Conservation (phyloP, 1,284 basidiomycete species). For the Cryptococcus wingfieldii region DNA sequence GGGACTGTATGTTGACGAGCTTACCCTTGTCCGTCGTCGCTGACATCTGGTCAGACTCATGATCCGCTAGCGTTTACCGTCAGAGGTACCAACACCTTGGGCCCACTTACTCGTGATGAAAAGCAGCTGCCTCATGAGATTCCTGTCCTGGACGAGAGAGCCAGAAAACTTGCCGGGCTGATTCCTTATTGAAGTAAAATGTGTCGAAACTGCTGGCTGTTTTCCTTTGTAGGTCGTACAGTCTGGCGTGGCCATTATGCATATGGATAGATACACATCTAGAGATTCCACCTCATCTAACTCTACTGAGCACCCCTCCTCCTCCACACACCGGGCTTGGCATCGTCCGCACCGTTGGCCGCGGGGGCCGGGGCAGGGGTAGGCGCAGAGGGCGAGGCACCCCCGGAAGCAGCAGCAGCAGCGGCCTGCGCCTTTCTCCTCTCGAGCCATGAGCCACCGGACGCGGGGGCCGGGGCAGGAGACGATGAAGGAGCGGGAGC, state of each 20-base stretch:
- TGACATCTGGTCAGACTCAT: neutral
- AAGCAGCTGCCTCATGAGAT: slow-evolving; percentile 7
- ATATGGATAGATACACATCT: no score
- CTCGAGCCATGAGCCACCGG: neutral
- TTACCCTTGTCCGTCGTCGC: neutral
- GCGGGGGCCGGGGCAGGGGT: neutral
- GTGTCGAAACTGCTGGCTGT: no score
- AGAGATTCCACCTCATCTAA: no score
- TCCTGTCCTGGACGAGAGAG: slow-evolving; percentile 7
- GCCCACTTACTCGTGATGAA: slow-evolving; percentile 26
- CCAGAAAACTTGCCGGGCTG: slow-evolving; percentile 12
- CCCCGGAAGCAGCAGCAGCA: neutral
- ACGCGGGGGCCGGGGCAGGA: neutral
- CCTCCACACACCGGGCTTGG: no score
- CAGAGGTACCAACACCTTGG: slow-evolving; percentile 20
- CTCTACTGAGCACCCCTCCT: no score
- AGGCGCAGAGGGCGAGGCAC: neutral
- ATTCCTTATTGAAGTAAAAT: neutral
- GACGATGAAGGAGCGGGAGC: neutral
- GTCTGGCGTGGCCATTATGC: no score
- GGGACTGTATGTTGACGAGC: slow-evolving; percentile 18
- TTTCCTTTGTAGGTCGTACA: neutral
- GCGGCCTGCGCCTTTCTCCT: neutral
- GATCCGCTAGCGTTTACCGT: slow-evolving; percentile 22
- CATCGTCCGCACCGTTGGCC: neutral